Base-by-base conservation (phyloP, 2,329 filamentous ascomycete genomes). In the Epichloe festucae region DNA sequence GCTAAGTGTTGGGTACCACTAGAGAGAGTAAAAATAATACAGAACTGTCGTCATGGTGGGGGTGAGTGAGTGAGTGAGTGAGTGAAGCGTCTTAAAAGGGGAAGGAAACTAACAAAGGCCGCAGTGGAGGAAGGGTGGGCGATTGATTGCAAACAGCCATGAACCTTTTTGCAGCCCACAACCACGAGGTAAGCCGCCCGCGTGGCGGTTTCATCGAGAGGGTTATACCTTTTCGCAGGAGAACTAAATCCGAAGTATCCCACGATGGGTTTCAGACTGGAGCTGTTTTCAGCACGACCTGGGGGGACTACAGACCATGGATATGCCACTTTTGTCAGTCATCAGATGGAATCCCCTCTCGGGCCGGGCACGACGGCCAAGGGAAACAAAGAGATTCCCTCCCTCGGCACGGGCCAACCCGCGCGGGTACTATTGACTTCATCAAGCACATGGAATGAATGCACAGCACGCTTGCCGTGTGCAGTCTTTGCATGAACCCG, bases 91-190 rank as follows among this genome's bases (percentile, higher is more conserved):
- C 8, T 48, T 15, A 11, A 38, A 45, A 44, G 41, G 38, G 38
- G 38, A 19, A 23, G 34, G 42, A 41, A 51, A 46, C 42, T 44
- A 46, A 51, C 49, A 51, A 51, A 51, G 49, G 34, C 21, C 34
- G 31, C 27, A 31, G 27, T 31, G 48, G n/a, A 43, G 31, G 23
- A 4, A 17, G 27, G 17, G 17, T 17, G 21, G 3, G 19, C 31
- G 27, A 31, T 15, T 17, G 8, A 23, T 17, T 12, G 44, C 44
- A 46, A 36, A 46, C 44, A 46, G 31, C 40, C 6, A 42, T 21
- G 40, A 19, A 40, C 7, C 7, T 31, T 31, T 31, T 31, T 31
- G 38, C 38, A 17, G 15, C 38, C 17, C 15, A 6, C 19, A 42
- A 23, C 35, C 31, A 46, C 31, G 44, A 21, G 31, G 14, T 14